These are phyloP conservation scores for Isatis lusitanica DNA, from an alignment of 441 rosid genomes.

Conservation along the genomic window DNA sequence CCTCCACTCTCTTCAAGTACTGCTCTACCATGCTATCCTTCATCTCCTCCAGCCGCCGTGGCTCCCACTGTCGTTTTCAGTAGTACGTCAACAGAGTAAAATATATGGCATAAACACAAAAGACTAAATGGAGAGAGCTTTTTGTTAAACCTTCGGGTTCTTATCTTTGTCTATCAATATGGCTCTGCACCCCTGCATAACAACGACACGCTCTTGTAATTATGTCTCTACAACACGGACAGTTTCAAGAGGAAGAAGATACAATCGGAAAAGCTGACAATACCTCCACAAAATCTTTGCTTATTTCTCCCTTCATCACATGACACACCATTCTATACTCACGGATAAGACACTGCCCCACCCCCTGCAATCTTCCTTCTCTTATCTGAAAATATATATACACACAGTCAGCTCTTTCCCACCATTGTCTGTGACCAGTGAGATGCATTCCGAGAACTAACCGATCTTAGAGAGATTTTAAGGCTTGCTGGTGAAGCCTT, in stretches of 20 bases:
- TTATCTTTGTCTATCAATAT: conserved; percentile 81
- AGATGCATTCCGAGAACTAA: conserved; percentile 35
- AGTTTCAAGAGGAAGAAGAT: background rate
- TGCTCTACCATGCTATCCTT: conserved; percentile 54
- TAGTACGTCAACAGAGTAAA: background rate
- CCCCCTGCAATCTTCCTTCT: conserved; percentile 82
- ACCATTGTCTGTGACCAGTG: background rate
- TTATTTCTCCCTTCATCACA: conserved; percentile 70
- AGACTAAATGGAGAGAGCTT: background rate
- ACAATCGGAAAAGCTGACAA: conserved; percentile 9
- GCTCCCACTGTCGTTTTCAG: conserved; percentile 71
- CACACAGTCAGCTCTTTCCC: conserved; percentile 20
- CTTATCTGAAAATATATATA: conserved; percentile 56
- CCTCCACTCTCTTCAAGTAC: conserved; percentile 62
- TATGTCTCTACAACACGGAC: background rate
- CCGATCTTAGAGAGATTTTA: conserved; percentile 85
- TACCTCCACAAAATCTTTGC: conserved; percentile 90
- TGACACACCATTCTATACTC: conserved; percentile 89
- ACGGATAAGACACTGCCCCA: conserved; percentile 74
- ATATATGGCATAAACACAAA: background rate
- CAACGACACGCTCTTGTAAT: background rate
- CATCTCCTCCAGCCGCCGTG: conserved; percentile 66
- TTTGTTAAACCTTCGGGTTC: conserved; percentile 68
- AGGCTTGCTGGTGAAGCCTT: conserved; percentile 92
- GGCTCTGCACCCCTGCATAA: conserved; percentile 90